Base-by-base conservation (phyloP, 768 basidiomycete species). In the Harrya chromipes region DNA sequence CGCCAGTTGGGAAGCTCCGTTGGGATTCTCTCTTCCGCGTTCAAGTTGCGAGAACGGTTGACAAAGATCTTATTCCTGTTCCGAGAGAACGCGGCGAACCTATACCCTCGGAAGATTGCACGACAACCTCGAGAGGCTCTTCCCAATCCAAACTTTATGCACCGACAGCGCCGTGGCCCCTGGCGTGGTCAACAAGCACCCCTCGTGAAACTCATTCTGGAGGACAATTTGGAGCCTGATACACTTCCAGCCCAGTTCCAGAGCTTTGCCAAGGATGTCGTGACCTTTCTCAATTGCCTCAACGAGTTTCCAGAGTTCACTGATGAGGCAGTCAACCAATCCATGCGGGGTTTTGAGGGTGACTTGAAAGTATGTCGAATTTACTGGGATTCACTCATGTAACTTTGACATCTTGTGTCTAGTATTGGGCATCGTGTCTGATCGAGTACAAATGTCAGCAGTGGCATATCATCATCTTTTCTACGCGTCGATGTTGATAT, bases 271-370 rank as follows among this genome's bases (percentile, higher is more conserved):
- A 65, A 60, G 43, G 80, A 81, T 35, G 72, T 81, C 1, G 73
- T 70, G n/a, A 76, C 74, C 0, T 80, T 80, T 48, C 61, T 81
- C 33, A 73, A 77, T 17, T 77, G 77, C 51, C 63, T 80, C 43
- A 79, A 80, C 37, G 80, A 80, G 43, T 81, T 80, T 38, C 79
- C 79, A 1, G 79, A 81, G 59, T 81, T 79, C 43, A 74, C 70
- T 13, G 77, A 81, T 26, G 79, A 80, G 44, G 73, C 72, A 0
- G 71, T 80, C 36, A 78, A 80, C 49, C 65, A 72, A 20, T 76
- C 77, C 38, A 76, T 80, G 59, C 54, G 72, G 24, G 69, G 74
- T 1, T 74, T 81, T 13, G 75, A 80, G 53, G 75, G 71, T 1
- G 79, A 80, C 54, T 59, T 81, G 35, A 78, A 74, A 64, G 76